Percentiles rank a stretch among this genome's conserved stretches.
Conservation (phyloP, 2,329 filamentous ascomycete species). For the Chlorencoelia australis region DNA sequence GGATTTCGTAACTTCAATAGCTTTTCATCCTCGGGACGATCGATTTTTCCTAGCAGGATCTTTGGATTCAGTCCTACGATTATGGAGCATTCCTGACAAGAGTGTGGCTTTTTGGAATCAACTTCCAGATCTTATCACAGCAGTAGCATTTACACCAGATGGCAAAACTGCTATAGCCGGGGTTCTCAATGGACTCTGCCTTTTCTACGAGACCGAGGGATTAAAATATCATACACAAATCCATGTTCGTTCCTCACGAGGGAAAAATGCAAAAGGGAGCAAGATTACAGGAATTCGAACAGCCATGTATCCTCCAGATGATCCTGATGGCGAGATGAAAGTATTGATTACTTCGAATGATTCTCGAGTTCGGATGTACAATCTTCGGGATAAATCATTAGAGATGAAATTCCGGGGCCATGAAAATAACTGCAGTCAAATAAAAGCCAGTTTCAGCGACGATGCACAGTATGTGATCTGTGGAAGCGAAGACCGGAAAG, state of each 20-base stretch:
- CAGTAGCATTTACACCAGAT: slow-evolving; percentile 87
- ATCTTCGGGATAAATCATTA: slow-evolving; percentile 70
- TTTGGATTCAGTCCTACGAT: slow-evolving; percentile 72
- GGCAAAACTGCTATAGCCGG: slow-evolving; percentile 85
- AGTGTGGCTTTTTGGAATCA: slow-evolving; percentile 74
- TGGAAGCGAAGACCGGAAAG: slow-evolving; percentile 82
- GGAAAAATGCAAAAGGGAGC: slow-evolving; percentile 90
- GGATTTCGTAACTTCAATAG: slow-evolving; percentile 89
- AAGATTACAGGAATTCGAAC: slow-evolving; percentile 95
- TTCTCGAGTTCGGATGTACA: slow-evolving; percentile 83
- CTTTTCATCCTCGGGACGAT: slow-evolving; percentile 90
- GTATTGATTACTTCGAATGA: slow-evolving; percentile 91
- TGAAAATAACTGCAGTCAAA: slow-evolving; percentile 83
- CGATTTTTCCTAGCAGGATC: slow-evolving; percentile 94
- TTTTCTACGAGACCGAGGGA: slow-evolving; percentile 89
- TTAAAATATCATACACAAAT: slow-evolving; percentile 77
- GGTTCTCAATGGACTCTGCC: slow-evolving; percentile 71
- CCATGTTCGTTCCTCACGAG: slow-evolving; percentile 84
- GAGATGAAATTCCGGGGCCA: slow-evolving; percentile 89
- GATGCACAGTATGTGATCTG: slow-evolving; percentile 80
- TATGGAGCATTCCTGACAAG: slow-evolving; percentile 98
- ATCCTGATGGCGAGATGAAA: slow-evolving; percentile 56
- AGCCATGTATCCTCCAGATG: slow-evolving; percentile 46
- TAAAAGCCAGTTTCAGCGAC: slow-evolving; percentile 80
- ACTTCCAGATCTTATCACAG: slow-evolving; percentile 80